Evolutionary conservation across 148 eudicot genomes (phyloP).

Genomic region (Silene latifolia): DNA sequence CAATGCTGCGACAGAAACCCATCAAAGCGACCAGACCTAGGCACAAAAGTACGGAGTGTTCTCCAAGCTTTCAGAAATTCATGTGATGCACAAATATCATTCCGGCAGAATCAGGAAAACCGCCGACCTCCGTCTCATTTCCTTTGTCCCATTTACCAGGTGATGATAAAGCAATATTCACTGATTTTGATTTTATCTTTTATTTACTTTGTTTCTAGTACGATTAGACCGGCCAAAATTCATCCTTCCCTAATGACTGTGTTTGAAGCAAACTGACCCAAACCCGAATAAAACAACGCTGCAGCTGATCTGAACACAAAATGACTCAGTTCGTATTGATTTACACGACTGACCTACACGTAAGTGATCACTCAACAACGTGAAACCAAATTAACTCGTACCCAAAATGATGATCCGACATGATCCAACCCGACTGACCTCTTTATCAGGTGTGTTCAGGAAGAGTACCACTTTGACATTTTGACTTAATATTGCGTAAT

Average conservation of each 20-base stretch:
- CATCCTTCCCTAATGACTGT: neutral
- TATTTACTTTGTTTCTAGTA: neutral
- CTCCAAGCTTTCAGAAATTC: slow-evolving; percentile 45
- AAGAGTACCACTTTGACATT: neutral
- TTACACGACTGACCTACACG: too few species aligned
- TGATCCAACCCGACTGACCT: too few species aligned
- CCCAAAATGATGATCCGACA: too few species aligned
- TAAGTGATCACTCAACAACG: too few species aligned
- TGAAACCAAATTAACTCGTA: too few species aligned
- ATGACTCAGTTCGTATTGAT: too few species aligned
- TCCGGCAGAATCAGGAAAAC: slow-evolving; percentile 34
- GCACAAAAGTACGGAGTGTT: slow-evolving; percentile 50
- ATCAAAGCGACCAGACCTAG: slow-evolving; percentile 54
- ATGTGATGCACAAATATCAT: slow-evolving; percentile 28
- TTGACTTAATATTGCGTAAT: neutral
- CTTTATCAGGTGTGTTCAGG: too few species aligned
- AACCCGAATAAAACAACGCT: too few species aligned
- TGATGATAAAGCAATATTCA: slow-evolving; percentile 15
- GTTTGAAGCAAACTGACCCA: too few species aligned
- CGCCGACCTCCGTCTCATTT: slow-evolving; percentile 64
- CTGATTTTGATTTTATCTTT: neutral
- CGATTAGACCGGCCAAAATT: too few species aligned
- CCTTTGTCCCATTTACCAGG: slow-evolving; percentile 85
- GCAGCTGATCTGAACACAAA: too few species aligned
- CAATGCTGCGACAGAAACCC: slow-evolving; percentile 55